Evolutionary conservation across 2,329 filamentous ascomycete species (phyloP).

Genomic region (Tympanopsis confertula): DNA sequence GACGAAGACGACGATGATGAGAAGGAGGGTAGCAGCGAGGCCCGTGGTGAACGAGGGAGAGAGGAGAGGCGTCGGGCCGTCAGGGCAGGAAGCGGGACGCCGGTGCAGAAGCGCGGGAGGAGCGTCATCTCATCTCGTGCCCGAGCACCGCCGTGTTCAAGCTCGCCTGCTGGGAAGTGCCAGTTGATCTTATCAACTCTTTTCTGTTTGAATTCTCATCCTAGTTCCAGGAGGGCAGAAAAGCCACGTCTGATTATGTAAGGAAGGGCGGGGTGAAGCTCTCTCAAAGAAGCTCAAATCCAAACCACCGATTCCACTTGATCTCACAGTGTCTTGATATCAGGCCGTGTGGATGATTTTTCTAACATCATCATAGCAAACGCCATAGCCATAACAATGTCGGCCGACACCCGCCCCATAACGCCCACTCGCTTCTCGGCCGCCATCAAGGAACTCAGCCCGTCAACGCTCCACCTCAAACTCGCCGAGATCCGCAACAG

Average conservation of each 20-base stretch:
- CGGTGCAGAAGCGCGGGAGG: neutral
- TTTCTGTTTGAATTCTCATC: too few species aligned
- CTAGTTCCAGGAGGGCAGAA: too few species aligned
- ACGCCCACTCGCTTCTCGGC: conserved; percentile 49
- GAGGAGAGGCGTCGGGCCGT: neutral
- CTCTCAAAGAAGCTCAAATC: too few species aligned
- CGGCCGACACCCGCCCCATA: conserved; percentile 51
- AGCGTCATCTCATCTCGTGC: neutral
- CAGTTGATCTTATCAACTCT: too few species aligned
- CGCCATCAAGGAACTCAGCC: conserved; percentile 55
- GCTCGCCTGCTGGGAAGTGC: too few species aligned
- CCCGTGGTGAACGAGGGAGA: neutral
- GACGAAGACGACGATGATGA: neutral
- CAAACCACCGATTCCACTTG: too few species aligned
- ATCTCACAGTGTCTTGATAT: too few species aligned
- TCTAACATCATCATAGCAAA: conserved; percentile 2
- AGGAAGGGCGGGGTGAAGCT: too few species aligned
- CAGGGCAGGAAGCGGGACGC: neutral
- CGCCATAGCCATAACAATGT: conserved; percentile 31
- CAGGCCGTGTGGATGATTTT: too few species aligned
- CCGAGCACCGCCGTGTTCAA: too few species aligned
- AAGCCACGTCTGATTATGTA: too few species aligned
- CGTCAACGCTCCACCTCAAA: conserved; percentile 60
- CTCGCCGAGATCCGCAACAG: conserved; percentile 66
- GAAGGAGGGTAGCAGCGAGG: neutral